Evolutionary conservation across 768 basidiomycete species (phyloP).

Genomic region (Boletus patriciae): DNA sequence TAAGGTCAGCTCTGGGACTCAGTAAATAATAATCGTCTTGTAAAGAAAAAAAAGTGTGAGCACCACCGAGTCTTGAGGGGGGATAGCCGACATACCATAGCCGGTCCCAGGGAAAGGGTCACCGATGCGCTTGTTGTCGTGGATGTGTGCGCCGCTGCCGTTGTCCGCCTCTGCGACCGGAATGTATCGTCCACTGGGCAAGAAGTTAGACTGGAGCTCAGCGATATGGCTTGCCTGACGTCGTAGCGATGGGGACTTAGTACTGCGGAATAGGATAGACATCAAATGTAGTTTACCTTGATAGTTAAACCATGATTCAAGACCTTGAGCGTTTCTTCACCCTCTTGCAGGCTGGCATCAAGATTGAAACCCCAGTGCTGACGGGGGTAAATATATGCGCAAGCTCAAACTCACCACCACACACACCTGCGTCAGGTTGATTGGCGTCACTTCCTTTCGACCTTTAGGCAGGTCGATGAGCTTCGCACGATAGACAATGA

Average conservation of each 20-base stretch:
- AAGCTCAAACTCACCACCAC: background rate
- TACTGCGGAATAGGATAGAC: background rate
- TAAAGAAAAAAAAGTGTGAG: background rate
- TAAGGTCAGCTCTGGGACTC: constrained; percentile 35
- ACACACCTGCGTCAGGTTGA: constrained; percentile 74
- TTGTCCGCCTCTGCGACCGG: constrained; percentile 44
- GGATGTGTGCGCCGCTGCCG: constrained; percentile 42
- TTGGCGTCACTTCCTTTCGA: constrained; percentile 56
- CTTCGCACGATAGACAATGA: constrained; percentile 69
- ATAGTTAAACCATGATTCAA: constrained; percentile 48
- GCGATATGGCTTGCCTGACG: constrained; percentile 54
- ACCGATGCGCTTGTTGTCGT: constrained; percentile 53
- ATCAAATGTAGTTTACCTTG: constrained; percentile 28
- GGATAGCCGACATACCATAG: constrained; percentile 47
- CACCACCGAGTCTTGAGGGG: background rate
- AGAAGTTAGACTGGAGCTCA: constrained; percentile 47
- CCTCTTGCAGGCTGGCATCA: constrained; percentile 58
- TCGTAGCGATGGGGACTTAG: background rate
- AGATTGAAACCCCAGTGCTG: constrained; percentile 87
- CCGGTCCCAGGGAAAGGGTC: constrained; percentile 55
- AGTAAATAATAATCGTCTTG: constrained; percentile 69
- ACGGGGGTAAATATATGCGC: background rate
- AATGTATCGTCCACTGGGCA: constrained; percentile 55
- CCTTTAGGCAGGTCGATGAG: constrained; percentile 44
- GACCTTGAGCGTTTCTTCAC: constrained; percentile 46